Evolutionary conservation across 1,284 basidiomycete genomes (phyloP).

Genomic region (Cryptococcus hybrid): DNA sequence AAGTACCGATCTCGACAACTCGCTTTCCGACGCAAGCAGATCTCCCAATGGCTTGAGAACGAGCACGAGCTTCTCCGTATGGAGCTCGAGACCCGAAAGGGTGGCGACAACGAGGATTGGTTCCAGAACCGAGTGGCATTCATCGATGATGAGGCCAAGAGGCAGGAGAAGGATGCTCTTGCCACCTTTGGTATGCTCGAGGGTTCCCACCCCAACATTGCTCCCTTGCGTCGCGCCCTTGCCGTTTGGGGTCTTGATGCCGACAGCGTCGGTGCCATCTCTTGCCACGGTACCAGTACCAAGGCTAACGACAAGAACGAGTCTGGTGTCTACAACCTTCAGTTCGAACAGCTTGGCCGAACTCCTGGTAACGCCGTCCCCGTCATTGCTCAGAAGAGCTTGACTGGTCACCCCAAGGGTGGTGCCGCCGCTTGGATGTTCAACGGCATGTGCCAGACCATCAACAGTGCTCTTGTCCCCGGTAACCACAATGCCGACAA

Average conservation of each 20-base stretch:
- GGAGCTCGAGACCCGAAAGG: conserved; percentile 63
- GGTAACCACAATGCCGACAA: conserved; percentile 97
- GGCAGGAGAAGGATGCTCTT: conserved; percentile 87
- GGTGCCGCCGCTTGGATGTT: conserved; percentile 98
- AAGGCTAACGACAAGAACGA: conserved; percentile 99
- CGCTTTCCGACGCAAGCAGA: conserved; percentile 86
- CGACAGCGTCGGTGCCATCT: conserved; percentile 71
- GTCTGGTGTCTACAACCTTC: conserved; percentile 92
- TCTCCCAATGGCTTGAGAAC: conserved; percentile 87
- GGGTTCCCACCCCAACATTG: conserved; percentile 75
- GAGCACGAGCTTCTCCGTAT: conserved; percentile 79
- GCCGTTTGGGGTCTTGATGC: conserved; percentile 94
- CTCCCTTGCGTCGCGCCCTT: conserved; percentile 88
- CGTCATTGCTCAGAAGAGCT: conserved; percentile 94
- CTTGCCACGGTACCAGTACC: conserved; percentile 77
- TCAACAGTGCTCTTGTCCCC: conserved; percentile 83
- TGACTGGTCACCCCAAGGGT: conserved; percentile 94
- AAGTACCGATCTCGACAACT: conserved; percentile 88
- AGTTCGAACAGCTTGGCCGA: conserved; percentile 82
- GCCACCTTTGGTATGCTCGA: conserved; percentile 93
- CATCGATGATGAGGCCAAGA: conserved; percentile 82
- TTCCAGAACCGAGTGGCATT: conserved; percentile 69
- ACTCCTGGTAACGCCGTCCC: conserved; percentile 93
- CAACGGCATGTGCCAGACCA: conserved; percentile 84
- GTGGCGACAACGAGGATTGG: conserved; percentile 63